Evolutionary conservation across 192 early-diverging fungal genomes (phyloP).

Genomic region (Paraglomus brasilianum): DNA sequence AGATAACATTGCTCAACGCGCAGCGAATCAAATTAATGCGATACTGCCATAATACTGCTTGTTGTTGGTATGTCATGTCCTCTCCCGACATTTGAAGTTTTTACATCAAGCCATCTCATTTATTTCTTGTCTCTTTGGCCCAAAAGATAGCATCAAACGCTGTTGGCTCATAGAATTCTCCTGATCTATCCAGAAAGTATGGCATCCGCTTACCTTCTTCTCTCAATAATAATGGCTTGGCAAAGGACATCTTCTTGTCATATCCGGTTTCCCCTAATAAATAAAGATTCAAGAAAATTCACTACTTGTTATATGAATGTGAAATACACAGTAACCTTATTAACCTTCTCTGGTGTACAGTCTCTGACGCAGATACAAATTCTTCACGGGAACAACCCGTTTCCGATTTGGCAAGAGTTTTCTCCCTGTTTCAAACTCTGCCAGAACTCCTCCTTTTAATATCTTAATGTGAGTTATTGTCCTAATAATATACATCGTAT

Average conservation of each 20-base stretch:
- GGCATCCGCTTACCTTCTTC: slow-evolving; percentile 36
- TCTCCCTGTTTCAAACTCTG: slow-evolving; percentile 10
- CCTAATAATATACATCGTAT: not conserved
- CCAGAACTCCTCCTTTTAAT: slow-evolving; percentile 7
- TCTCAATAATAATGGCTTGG: slow-evolving; percentile 34
- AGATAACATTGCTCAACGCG: no score
- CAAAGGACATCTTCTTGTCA: not conserved
- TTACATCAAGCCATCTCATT: no score
- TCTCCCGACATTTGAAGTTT: no score
- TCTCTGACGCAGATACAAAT: not conserved
- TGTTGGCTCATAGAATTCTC: slow-evolving; percentile 40
- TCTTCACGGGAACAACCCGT: not conserved
- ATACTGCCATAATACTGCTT: no score
- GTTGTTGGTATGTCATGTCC: no score
- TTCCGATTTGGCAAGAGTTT: not conserved
- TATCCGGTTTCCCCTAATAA: not conserved
- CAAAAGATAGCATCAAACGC: slow-evolving; percentile 43
- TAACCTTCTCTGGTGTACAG: not conserved
- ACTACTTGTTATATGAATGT: not conserved
- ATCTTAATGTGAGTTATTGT: not conserved
- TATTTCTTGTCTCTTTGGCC: not conserved
- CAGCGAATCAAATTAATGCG: no score
- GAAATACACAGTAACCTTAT: no score
- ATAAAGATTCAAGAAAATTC: not conserved
- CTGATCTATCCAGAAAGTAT: slow-evolving; percentile 42